These are phyloP conservation scores for Trichoderma afroharzianum DNA, from an alignment of 2,329 filamentous ascomycete species.

Conservation along the genomic window DNA sequence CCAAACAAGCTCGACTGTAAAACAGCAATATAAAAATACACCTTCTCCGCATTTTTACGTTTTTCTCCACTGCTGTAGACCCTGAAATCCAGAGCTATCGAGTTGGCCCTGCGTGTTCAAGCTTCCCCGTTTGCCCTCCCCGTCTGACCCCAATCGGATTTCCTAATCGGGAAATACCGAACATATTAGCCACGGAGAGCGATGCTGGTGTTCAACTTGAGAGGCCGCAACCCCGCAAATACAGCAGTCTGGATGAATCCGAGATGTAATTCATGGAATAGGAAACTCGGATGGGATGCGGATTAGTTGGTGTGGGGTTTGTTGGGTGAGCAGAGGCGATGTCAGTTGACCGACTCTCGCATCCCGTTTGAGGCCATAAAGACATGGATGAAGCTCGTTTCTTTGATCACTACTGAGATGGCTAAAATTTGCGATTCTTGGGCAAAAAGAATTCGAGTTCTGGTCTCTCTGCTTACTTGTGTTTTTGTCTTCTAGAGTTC, in stretches of 20 bases:
- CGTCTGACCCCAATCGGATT: constrained; percentile 20
- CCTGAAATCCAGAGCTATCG: constrained; percentile 12
- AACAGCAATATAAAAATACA: not conserved
- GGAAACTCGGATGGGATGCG: not conserved
- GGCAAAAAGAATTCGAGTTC: not conserved
- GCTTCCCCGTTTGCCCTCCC: not conserved
- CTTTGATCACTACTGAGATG: not conserved
- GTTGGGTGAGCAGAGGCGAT: not conserved
- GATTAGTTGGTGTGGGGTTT: not conserved
- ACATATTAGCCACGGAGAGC: not conserved
- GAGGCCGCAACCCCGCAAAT: not conserved
- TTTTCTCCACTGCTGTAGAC: not conserved
- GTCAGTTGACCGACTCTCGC: not conserved
- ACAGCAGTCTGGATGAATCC: not conserved
- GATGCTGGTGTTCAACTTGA: not conserved
- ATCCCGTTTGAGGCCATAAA: constrained; percentile 9
- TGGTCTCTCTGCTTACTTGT: not conserved
- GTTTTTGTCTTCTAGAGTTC: not conserved
- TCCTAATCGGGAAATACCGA: constrained; percentile 22
- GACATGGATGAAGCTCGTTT: not conserved
- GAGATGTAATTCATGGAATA: not conserved
- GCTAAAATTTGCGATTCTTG: not conserved
- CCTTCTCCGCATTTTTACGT: not conserved
- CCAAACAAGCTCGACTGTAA: not conserved
- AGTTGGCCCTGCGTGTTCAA: constrained; percentile 1